Evolutionary conservation across 345 rosid genomes (phyloP), one percentile per base, ranked within the genome.

Genomic region (Euphorbia pulcherrima): DNA sequence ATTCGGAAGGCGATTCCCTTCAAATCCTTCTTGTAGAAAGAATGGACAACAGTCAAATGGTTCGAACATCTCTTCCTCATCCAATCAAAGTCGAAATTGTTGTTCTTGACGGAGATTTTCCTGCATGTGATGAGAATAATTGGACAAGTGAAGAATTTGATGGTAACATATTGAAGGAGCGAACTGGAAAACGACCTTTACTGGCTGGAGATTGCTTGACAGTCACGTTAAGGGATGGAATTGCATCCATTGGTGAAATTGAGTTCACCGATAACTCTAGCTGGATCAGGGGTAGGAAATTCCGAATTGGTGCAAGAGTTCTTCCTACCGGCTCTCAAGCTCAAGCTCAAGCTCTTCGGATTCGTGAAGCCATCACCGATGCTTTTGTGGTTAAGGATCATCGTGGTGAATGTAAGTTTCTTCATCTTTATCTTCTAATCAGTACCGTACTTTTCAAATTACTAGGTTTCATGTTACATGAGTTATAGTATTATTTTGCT

Each of bases 181-280:
- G 98, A 64, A 62, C 76, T 0, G 98, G 98, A 6, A 90, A 85
- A 71, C 73, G 98, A n/a, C 98, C 98, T 14, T 78, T 93, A 74
- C 88, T 93, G 8, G 75, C 98, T 27, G 98, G 98, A 47, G 98
- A 89, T 48, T 61, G 64, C 24, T 73, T 83, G 33, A 78, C 68
- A 6, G 73, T 85, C 33, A 84, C 82, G 18, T 28, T 85, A 37
- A 76, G 90, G 62, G 88, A 89, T 24, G 96, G 88, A 16, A 41
- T 68, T 29, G 92, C 79, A 18, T 3, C 65, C 0, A 39, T 84
- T 30, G 92, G 91, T 58, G 87, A 90, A 0, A 67, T 93, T 14
- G 96, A 85, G 78, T 87, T 93, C 20, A 93, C 98, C 0, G 98
- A 93, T 72, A 93, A 93, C 35, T 93, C 98, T 2, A 93, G 98